A percentile compares a stretch with the other conserved stretches of the same genome.
Evolutionary conservation across 2,329 filamentous ascomycete genomes (phyloP).

Genomic region (Talaromyces sp.): DNA sequence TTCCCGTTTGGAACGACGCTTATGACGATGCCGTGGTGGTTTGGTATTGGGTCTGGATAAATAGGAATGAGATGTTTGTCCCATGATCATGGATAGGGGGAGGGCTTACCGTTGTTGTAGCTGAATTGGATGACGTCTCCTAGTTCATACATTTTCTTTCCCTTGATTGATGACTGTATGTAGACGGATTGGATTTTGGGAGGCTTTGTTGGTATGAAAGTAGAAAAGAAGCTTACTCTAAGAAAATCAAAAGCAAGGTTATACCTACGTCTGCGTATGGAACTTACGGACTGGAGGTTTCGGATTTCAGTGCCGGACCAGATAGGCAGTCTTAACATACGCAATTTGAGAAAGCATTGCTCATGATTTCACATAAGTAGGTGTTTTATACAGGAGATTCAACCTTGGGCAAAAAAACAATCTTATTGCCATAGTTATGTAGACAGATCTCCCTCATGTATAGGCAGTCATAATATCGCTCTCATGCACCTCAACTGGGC

Average conservation of each 20-base stretch:
- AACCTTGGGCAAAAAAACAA: too few species aligned
- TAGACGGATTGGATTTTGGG: neutral
- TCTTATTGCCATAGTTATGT: too few species aligned
- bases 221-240: neutral
- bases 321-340: too few species aligned
- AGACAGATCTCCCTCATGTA: neutral
- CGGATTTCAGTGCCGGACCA: too few species aligned
- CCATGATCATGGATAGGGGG: neutral
- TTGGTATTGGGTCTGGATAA: neutral
- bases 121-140: slow-evolving; percentile 19
- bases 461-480: slow-evolving; percentile 15
- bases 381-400: too few species aligned
- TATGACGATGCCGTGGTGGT: slow-evolving; percentile 18
- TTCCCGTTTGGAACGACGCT: slow-evolving; percentile 7
- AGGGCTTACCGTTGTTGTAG: slow-evolving; percentile 6
- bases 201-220: neutral
- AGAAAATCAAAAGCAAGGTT: too few species aligned
- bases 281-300: too few species aligned
- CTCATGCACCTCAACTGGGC: slow-evolving; percentile 14
- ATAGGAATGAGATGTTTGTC: neutral
- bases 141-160: slow-evolving; percentile 4
- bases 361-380: too few species aligned
- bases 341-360: too few species aligned
- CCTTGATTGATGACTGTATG: neutral
- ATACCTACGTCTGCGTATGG: too few species aligned